phyloP scores from a whole-genome alignment of 75 land plant genomes.

The Cunninghamia lanceolata region DNA sequence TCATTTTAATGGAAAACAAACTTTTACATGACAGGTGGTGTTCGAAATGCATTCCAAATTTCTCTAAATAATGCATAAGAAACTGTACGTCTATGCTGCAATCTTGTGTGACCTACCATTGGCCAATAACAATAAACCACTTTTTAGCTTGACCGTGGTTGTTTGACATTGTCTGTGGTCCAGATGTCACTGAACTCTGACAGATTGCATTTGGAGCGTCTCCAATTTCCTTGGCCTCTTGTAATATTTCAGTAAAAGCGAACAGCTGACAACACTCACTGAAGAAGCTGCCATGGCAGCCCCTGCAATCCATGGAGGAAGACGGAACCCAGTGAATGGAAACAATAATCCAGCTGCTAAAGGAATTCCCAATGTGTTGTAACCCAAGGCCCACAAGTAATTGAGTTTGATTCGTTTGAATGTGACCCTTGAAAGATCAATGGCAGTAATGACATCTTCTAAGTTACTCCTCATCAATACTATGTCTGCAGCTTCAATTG shows the following conservation, averaged over 20 bases:
- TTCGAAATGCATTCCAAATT: background rate
- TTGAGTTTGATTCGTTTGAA: too few relatives aligned
- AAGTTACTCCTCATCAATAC: constrained; percentile 92
- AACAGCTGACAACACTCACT: constrained; percentile 92
- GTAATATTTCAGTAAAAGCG: constrained; percentile 76
- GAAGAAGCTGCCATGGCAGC: too few relatives aligned
- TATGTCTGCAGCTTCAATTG: too few relatives aligned
- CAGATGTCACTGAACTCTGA: background rate
- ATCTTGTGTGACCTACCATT: too few relatives aligned
- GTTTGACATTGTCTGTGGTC: background rate
- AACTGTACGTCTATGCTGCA: too few relatives aligned
- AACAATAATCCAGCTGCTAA: too few relatives aligned
- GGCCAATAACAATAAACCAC: background rate
- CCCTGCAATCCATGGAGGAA: too few relatives aligned
- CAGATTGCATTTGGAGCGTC: too few relatives aligned
- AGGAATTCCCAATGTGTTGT: too few relatives aligned
- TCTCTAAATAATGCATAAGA: background rate
- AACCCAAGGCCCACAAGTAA: too few relatives aligned
- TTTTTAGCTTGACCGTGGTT: background rate
- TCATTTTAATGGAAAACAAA: background rate
- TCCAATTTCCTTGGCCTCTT: constrained; percentile 63
- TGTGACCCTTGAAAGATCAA: constrained; percentile 85
- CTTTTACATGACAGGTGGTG: background rate
- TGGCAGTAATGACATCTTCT: constrained; percentile 95
- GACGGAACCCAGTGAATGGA: too few relatives aligned